Conservation (phyloP, 805 yeast species). For the Maudiozyma pseudohumilis region DNA sequence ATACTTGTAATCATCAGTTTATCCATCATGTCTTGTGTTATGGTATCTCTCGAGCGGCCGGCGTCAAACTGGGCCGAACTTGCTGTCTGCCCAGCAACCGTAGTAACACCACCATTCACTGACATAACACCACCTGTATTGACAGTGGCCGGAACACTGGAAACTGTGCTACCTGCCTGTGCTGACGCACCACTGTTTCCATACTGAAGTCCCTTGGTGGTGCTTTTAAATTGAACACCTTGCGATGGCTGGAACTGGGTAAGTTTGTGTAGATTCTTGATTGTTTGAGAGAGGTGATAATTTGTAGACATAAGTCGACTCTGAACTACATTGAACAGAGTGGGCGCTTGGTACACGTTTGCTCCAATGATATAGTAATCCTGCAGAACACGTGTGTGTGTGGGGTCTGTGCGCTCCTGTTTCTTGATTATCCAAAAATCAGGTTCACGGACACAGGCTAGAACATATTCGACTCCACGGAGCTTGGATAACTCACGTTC, state of each 20-base stretch:
- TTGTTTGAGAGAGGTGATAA: conserved; percentile 36
- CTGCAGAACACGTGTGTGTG: conserved; percentile 37
- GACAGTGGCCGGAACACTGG: conserved; percentile 5
- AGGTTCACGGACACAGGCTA: conserved; percentile 71
- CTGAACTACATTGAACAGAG: conserved; percentile 58
- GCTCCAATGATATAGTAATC: conserved; percentile 89
- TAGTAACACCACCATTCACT: conserved; percentile 3
- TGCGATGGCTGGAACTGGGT: conserved; percentile 50
- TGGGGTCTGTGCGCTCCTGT: conserved; percentile 52
- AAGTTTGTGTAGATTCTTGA: conserved; percentile 37
- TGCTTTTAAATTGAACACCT: conserved; percentile 32
- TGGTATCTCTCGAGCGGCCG: conserved; percentile 6
- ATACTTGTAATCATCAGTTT: conserved; percentile 25
- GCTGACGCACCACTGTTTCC: conserved; percentile 3
- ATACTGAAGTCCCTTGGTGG: conserved; percentile 1
- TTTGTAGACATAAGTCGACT: conserved; percentile 53
- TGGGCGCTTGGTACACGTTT: conserved; percentile 84
- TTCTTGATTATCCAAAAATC: conserved; percentile 88
- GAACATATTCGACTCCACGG: conserved; percentile 78
- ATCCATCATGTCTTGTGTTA: conserved; percentile 26
- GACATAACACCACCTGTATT: conserved; percentile 10
- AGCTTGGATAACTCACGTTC: conserved; percentile 59
- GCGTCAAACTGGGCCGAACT: conserved; percentile 4
- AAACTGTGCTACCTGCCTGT: conserved; percentile 1
- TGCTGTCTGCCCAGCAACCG: conserved; percentile 1